Base-by-base conservation (phyloP, 2,329 filamentous ascomycete species). In the Exophiala alcalophila region DNA sequence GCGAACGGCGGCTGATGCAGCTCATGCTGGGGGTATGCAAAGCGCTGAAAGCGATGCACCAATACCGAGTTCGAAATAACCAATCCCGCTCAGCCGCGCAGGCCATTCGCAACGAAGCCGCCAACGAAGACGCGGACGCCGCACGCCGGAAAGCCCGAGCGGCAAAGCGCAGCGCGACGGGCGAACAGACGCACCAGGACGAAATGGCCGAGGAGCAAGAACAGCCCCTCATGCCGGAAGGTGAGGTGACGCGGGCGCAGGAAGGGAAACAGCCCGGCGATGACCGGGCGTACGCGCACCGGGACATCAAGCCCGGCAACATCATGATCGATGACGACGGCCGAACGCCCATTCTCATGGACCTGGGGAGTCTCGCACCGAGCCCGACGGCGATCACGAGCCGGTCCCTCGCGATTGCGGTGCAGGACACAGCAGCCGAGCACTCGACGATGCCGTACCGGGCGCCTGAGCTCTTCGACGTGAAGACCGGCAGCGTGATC, bases 391-490 rank as follows among this genome's bases (percentile, higher is more conserved):
- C 86, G 18, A 91, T 97, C 56, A 94, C 91, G 4, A 92, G 86
- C 12, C 83, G 91, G 49, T 94, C 88, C 2, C 76, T 94, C 40
- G 92, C 92, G 30, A 80, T 98, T 33, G 87, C 90, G 39, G 86
- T 94, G 24, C 92, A 97, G 68, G 92, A 98, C 65, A 86, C 81
- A 27, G 92, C 92, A 15, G 92, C 91, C 40, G 92, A 98, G 65
- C 91, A 97, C 72, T 91, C 83, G 53, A 98, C 92, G 27, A 97
- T 98, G 91, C 90, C 92, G 0, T 98, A 98, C 69, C 88, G 92
- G 47, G 92, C 92, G 1, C 92, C 92, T 0, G 92, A 98, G 67
- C 81, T 98, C 48, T 98, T 98, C 66, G 92, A 98, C 64, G 92
- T 97, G 43, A 94, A 94, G 68, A 96, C 89, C 3, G 91, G 87